Percentiles rank a stretch among this genome's conserved stretches.
Conservation (phyloP, 1,284 basidiomycete species). For the Sporisorium scitamineum region DNA sequence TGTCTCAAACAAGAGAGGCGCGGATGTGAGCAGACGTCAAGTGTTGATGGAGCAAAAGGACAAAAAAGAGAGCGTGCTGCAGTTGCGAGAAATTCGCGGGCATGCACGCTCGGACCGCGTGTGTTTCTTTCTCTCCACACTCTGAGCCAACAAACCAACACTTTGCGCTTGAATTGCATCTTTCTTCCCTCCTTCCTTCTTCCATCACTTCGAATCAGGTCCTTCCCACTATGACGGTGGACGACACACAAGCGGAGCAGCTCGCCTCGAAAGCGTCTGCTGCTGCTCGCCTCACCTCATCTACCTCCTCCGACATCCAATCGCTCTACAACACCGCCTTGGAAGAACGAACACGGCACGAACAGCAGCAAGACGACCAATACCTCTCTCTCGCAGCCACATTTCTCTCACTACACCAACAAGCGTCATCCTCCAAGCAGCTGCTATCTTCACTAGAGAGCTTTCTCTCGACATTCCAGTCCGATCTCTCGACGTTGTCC, state of each 20-base stretch:
- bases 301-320: conserved; percentile 20
- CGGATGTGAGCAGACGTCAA: background rate
- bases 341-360: background rate
- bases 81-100: conserved; percentile 1
- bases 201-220: background rate
- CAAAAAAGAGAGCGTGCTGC: conserved; percentile 8
- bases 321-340: conserved; percentile 25
- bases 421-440: conserved; percentile 75
- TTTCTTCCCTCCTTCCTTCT: background rate
- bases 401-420: conserved; percentile 72
- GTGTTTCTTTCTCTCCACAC: conserved; percentile 5
- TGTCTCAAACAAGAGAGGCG: background rate
- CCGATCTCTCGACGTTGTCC: conserved; percentile 90
- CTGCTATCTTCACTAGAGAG: conserved; percentile 82
- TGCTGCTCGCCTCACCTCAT: conserved; percentile 20
- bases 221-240: conserved; percentile 9
- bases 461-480: conserved; percentile 94
- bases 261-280: conserved; percentile 16
- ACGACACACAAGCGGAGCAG: conserved; percentile 44
- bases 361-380: conserved; percentile 9
- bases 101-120: conserved; percentile 27
- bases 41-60: background rate
- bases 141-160: conserved; percentile 30
- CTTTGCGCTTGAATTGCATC: background rate
- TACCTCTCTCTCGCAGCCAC: conserved; percentile 23